Evolutionary conservation across 305 asterid species (phyloP).

Genomic region (Plantago coronopus): DNA sequence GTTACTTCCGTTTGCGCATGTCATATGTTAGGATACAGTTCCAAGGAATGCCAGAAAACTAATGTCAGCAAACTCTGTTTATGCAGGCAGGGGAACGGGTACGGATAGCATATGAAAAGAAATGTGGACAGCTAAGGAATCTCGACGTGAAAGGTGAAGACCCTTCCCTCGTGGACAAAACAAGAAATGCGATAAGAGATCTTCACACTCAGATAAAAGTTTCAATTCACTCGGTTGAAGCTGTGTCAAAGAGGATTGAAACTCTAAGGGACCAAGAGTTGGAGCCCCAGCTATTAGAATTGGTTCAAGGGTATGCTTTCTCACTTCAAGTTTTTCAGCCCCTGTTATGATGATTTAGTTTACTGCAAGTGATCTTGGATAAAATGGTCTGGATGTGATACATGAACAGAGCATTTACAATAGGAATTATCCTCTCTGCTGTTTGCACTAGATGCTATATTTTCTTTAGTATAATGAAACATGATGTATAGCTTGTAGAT

Average conservation of each 20-base stretch:
- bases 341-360: no score
- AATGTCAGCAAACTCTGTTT: constrained; percentile 3
- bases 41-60: neutral
- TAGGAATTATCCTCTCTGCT: no score
- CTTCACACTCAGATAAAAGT: constrained; percentile 85
- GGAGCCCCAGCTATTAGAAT: constrained; percentile 78
- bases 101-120: constrained; percentile 79
- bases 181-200: constrained; percentile 64
- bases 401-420: no score
- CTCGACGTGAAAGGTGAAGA: constrained; percentile 86
- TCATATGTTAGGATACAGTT: neutral
- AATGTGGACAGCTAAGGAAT: constrained; percentile 62
- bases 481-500: no score
- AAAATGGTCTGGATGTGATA: no score
- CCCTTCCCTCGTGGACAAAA: constrained; percentile 57
- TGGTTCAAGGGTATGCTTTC: constrained; percentile 68
- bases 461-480: no score
- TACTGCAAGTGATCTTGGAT: no score
- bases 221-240: constrained; percentile 85
- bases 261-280: constrained; percentile 79
- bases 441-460: no score
- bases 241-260: constrained; percentile 85
- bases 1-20: neutral
- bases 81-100: constrained; percentile 78
- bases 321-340: neutral